Evolutionary conservation across 345 rosid genomes (phyloP), one percentile per base, ranked within the genome.

Genomic region (Murraya paniculata): DNA sequence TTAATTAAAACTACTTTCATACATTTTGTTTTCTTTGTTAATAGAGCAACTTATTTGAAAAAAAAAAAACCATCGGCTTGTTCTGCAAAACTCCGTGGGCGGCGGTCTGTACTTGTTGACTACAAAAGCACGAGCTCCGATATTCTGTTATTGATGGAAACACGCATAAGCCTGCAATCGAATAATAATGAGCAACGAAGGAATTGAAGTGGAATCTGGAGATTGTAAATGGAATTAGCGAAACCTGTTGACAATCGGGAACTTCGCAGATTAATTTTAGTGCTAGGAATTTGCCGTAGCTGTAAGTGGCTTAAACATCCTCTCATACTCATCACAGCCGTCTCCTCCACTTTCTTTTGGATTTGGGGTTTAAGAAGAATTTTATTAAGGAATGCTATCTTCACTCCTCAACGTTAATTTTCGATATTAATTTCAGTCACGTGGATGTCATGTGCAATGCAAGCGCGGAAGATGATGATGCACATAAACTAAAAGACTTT

Each of bases 61-160:
- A 50, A 60, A 36, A 66, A 55, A 13, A n/a, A 21, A 82, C 84
- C 85, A 30, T 60, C 48, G 85, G 79, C 84, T 81, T 80, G 81
- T 68, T 80, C 39, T 82, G 78, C 70, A 87, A 81, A 68, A 88
- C 75, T 35, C 87, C 88, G 77, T 78, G 85, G 21, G 89, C 80
- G 72, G 81, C 45, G 3, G 94, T 88, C 74, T 93, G 98, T 65
- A 90, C 76, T 74, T 79, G 78, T 84, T 45, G 50, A 11, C 91
- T 87, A 64, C 82, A 82, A 11, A 86, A 89, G 77, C 90, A 89
- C 71, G 62, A 80, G 55, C 71, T 76, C 64, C 86, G 87, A 83
- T 58, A 77, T 27, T 77, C 83, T 24, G 58, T 68, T 18, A 78
- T 30, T 60, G 59, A 78, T 16, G 79, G 74, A 60, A 79, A 83